Percentiles rank a stretch among this genome's conserved stretches.
Evolutionary conservation across 768 basidiomycete species (phyloP).

Genomic region (Aureoboletus auriporus): DNA sequence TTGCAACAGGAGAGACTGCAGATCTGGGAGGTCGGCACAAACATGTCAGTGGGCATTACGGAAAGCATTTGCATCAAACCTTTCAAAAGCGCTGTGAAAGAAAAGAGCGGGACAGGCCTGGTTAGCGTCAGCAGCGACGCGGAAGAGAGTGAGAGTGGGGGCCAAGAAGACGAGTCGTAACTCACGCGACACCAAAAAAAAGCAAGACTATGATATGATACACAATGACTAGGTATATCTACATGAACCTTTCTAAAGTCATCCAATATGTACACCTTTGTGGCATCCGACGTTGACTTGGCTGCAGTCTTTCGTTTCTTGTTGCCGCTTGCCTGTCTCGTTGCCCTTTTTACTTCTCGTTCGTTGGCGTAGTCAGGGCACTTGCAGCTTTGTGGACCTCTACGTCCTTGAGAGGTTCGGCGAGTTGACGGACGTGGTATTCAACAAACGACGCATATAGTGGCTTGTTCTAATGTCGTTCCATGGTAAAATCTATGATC

Average conservation of each 20-base stretch:
- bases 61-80: too few species aligned
- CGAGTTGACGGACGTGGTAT: slow-evolving; percentile 72
- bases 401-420: slow-evolving; percentile 77
- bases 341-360: slow-evolving; percentile 92
- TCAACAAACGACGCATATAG: slow-evolving; percentile 83
- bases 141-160: too few species aligned
- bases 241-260: slow-evolving; percentile 92
- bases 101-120: too few species aligned
- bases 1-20: too few species aligned
- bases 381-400: slow-evolving; percentile 90
- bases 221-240: slow-evolving; percentile 31
- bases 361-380: slow-evolving; percentile 80
- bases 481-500: slow-evolving; percentile 72
- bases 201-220: too few species aligned
- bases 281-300: slow-evolving; percentile 75
- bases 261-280: slow-evolving; percentile 69
- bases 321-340: slow-evolving; percentile 82
- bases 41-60: too few species aligned
- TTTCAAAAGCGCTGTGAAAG: too few species aligned
- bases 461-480: slow-evolving; percentile 77
- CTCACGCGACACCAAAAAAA: too few species aligned
- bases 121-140: too few species aligned
- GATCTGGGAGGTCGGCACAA: too few species aligned
- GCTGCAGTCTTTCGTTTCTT: slow-evolving; percentile 72
- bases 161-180: too few species aligned